Percentiles rank a stretch among this genome's conserved stretches.
Evolutionary conservation across 2,329 filamentous ascomycete species (phyloP).

Genomic region (Pezizomycotina sp.): DNA sequence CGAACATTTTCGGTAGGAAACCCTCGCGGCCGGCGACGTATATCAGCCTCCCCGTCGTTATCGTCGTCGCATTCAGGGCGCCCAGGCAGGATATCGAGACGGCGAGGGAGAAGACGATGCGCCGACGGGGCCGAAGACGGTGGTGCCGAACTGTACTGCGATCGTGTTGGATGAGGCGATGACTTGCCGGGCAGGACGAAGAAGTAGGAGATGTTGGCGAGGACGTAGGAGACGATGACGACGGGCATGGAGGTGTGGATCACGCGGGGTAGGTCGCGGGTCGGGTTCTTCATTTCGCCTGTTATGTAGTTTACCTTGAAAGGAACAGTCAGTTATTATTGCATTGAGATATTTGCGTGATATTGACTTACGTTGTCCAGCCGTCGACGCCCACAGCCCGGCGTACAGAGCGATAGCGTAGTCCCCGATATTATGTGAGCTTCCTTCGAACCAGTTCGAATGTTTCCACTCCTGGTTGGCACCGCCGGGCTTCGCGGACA

Average conservation of each 20-base stretch:
- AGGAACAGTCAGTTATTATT: conserved; percentile 12
- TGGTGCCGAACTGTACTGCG: conserved; percentile 76
- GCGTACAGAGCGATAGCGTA: conserved; percentile 94
- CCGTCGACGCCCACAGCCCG: conserved; percentile 92
- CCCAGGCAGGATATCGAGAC: conserved; percentile 88
- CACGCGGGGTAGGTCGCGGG: conserved; percentile 75
- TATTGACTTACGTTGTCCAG: conserved; percentile 72
- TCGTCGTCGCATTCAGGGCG: conserved; percentile 82
- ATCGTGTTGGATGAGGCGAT: conserved; percentile 87
- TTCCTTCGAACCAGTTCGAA: conserved; percentile 73
- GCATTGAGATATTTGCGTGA: neutral
- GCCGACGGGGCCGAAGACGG: conserved; percentile 74
- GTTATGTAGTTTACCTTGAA: conserved; percentile 86
- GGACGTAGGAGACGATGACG: conserved; percentile 75
- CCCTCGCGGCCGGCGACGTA: conserved; percentile 93
- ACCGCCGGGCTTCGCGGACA: conserved; percentile 51
- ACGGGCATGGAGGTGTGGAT: conserved; percentile 94
- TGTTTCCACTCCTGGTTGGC: conserved; percentile 76
- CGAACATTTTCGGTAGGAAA: conserved; percentile 71
- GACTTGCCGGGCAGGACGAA: conserved; percentile 66
- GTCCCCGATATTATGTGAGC: conserved; percentile 40
- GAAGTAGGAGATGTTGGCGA: conserved; percentile 88
- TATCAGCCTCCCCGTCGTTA: conserved; percentile 78
- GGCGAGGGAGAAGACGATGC: conserved; percentile 69
- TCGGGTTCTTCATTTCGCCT: conserved; percentile 85